Evolutionary conservation across 345 rosid species (phyloP), one percentile per base, ranked within the genome.

Genomic region (Citrus mangshanensis): DNA sequence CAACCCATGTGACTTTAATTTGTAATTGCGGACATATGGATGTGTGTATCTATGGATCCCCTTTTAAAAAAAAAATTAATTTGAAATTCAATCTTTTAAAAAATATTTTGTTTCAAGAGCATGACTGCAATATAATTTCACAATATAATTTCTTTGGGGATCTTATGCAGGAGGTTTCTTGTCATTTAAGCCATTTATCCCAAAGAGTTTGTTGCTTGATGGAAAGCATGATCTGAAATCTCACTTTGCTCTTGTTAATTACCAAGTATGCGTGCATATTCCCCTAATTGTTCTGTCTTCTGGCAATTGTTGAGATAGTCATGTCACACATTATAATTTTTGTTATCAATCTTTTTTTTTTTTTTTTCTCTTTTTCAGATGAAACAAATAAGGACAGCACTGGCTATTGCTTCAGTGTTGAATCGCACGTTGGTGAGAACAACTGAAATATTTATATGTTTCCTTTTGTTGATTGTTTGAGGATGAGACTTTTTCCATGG

Each of bases 371-470:
- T 72, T 79, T 34, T 83, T 66, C 91, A 96, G 99, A 89, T 93
- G 42, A 94, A 91, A 82, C 98, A 96, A 82, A 91, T 96, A 82
- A 93, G 98, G 89, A 83, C 93, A 16, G 99, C 99, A 18, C 89
- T 96, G 40, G 95, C 98, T 75, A 85, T 96, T 82, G 97, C 99
- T 30, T 84, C 92, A 75, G 79, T 94, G 74, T 85, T 96, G 74
- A 91, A 96, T 34, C 98, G 99, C 74, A 91, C 95, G 1, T 86
- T 96, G 94, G 99, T 96, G 86, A 89, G 98, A 77, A 72, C 51
- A 68, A 16, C 80, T 60, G 66, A 62, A 66, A 68, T 60, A 58
- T 65, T 62, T 4, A 22, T 37, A 9, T 27, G 18, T 34, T 63
- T 37, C 25, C 63, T n/a, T 55, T 66, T 75, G 58, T 3, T 28